These are phyloP conservation scores for Dryas alaskensis DNA, from an alignment of 306 rosid genomes.

Conservation along the genomic window DNA sequence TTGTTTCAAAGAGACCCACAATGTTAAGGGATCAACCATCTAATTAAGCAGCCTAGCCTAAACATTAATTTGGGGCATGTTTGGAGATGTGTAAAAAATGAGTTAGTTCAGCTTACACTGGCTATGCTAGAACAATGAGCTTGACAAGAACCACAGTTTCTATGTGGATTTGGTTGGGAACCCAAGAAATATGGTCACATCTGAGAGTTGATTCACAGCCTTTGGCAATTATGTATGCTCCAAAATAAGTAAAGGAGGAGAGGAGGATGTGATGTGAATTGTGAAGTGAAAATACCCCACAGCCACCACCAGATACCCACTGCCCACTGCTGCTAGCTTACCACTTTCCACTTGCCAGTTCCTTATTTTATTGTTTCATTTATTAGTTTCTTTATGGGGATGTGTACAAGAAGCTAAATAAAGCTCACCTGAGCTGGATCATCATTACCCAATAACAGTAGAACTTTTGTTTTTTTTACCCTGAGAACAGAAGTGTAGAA, in stretches of 20 bases:
- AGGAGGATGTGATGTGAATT: conserved; percentile 10
- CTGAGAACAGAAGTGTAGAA: too few relatives aligned
- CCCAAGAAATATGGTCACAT: conserved; percentile 19
- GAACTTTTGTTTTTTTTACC: too few relatives aligned
- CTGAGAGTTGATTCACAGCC: conserved; percentile 22
- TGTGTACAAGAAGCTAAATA: conserved; percentile 17
- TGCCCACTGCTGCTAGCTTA: neutral
- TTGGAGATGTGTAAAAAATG: neutral
- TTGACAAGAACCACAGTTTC: conserved; percentile 3
- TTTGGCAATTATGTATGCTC: conserved; percentile 22
- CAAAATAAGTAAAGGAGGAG: conserved; percentile 20
- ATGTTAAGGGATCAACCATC: neutral
- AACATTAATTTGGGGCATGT: neutral
- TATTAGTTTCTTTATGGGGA: conserved; percentile 13
- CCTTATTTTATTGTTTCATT: neutral
- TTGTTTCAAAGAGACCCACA: neutral
- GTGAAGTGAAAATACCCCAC: conserved; percentile 13
- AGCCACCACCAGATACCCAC: neutral
- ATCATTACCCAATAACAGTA: conserved; percentile 14
- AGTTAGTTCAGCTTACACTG: neutral
- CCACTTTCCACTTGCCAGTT: conserved; percentile 6
- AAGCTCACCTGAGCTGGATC: conserved; percentile 15
- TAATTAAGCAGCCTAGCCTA: neutral
- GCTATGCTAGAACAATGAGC: neutral
- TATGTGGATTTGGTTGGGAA: conserved; percentile 19